phyloP scores from a whole-genome alignment of 2,329 filamentous ascomycete genomes.

The Trichophyton simii region DNA sequence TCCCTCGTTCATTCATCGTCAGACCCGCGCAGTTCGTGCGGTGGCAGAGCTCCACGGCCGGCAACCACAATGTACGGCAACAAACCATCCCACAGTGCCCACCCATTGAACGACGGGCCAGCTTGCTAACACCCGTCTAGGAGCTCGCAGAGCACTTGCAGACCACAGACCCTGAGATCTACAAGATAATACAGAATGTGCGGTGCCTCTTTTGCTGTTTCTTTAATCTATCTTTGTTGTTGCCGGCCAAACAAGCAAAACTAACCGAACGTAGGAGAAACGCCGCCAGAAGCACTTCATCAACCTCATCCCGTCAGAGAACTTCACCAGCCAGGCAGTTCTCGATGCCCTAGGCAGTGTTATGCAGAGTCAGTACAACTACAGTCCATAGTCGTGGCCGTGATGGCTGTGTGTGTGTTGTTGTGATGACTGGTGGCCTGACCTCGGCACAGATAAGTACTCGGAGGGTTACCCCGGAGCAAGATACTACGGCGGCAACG shows the following conservation, averaged over 20 bases:
- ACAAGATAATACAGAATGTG: slow-evolving; percentile 83
- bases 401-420: not conserved
- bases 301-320: slow-evolving; percentile 90
- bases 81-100: no score
- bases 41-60: slow-evolving; percentile 26
- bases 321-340: slow-evolving; percentile 87
- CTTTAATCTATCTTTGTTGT: not conserved
- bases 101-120: not conserved
- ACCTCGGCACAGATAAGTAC: slow-evolving; percentile 66
- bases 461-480: slow-evolving; percentile 96
- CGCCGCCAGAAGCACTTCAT: slow-evolving; percentile 94
- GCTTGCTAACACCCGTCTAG: slow-evolving; percentile 34
- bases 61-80: slow-evolving; percentile 30
- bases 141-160: slow-evolving; percentile 67
- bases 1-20: not conserved
- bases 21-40: slow-evolving; percentile 16
- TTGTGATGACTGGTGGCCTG: slow-evolving; percentile 14
- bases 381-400: no score
- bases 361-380: slow-evolving; percentile 64
- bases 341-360: slow-evolving; percentile 83
- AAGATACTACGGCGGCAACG: slow-evolving; percentile 91
- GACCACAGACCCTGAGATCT: slow-evolving; percentile 76
- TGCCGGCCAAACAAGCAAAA: not conserved
- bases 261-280: slow-evolving; percentile 58
- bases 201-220: not conserved